Evolutionary conservation across 257 asterid species (phyloP).

Genomic region (Primulina huaijiensis): DNA sequence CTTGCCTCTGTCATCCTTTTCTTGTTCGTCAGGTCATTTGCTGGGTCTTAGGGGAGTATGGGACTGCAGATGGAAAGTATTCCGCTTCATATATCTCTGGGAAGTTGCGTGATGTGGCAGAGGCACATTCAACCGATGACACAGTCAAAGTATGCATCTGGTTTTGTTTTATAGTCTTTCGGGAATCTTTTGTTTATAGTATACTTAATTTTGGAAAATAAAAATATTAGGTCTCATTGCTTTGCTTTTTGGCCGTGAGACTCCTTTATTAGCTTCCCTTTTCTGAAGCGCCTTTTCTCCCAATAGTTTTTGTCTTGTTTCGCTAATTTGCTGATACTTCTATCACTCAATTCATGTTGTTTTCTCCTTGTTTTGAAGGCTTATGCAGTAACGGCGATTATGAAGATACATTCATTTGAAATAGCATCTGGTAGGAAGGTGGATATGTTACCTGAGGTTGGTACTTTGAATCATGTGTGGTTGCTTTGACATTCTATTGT

Average conservation of each 20-base stretch:
- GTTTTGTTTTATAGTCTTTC: background rate
- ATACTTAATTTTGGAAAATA: background rate
- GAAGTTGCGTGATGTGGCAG: conserved; percentile 87
- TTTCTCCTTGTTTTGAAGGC: conserved; percentile 53
- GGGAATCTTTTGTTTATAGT: background rate
- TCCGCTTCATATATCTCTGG: conserved; percentile 92
- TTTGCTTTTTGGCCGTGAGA: background rate
- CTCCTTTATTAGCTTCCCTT: background rate
- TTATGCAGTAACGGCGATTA: conserved; percentile 80
- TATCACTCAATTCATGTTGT: background rate
- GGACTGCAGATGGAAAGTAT: conserved; percentile 86
- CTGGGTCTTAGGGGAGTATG: conserved; percentile 99
- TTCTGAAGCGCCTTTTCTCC: background rate
- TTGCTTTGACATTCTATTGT: conserved; percentile 17
- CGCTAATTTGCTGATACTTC: background rate
- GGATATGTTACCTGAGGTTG: conserved; percentile 90
- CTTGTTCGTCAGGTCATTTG: conserved; percentile 71
- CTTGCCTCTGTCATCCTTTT: conserved; percentile 15
- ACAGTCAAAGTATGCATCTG: conserved; percentile 64
- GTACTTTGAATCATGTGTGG: background rate
- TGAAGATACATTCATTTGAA: conserved; percentile 92
- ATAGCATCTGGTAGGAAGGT: conserved; percentile 86
- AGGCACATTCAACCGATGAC: conserved; percentile 91
- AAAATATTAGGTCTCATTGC: background rate
- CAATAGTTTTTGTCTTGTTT: background rate